Base-by-base conservation (phyloP, 2,329 filamentous ascomycete genomes). In the Pyrenophora graminea region DNA sequence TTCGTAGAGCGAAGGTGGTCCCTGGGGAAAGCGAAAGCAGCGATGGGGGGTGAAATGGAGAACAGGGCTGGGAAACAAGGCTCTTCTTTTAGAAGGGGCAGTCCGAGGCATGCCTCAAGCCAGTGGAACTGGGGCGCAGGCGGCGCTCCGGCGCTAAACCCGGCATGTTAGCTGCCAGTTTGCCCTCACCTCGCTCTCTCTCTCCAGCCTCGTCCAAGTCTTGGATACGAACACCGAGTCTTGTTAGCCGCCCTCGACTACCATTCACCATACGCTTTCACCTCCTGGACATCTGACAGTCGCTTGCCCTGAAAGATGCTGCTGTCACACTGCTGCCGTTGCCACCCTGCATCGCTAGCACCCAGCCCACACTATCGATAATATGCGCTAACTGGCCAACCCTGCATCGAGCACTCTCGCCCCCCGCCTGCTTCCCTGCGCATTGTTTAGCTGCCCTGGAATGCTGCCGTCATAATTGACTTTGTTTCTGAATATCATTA, bases 1-100 rank as follows among this genome's bases (percentile, higher is more conserved):
- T 48, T 44, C 43, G 49, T 25, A 25, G 18, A 53, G 53, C 49
- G 53, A 56, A 45, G 46, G 53, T 45, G 48, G 44, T 37, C 18
- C 33, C 41, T 30, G 42, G 36, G 38, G 49, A 39, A 44, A 15
- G 45, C 25, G 39, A 39, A 46, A 10, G 40, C 10, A 36, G 30
- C 19, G 31, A 27, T 10, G 19, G 15, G 23, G 23, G 23, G 23
- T 31, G 45, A 41, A 45, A 25, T 8, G 3, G 3, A 9, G 32
- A 33, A 39, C 39, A 48, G 32, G 39, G 33, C 40, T 18, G 50
- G 27, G 39, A 27, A 50, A 34, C 53, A 34, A 38, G 39, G 25
- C 41, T 37, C 37, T 39, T n/a, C 27, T 45, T 36, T 31, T 45
- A 43, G 46, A 51, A 45, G 47, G 49, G 45, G 45, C 32, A 18